Evolutionary conservation across 768 basidiomycete genomes (phyloP).

Genomic region (Roridomyces roridus): DNA sequence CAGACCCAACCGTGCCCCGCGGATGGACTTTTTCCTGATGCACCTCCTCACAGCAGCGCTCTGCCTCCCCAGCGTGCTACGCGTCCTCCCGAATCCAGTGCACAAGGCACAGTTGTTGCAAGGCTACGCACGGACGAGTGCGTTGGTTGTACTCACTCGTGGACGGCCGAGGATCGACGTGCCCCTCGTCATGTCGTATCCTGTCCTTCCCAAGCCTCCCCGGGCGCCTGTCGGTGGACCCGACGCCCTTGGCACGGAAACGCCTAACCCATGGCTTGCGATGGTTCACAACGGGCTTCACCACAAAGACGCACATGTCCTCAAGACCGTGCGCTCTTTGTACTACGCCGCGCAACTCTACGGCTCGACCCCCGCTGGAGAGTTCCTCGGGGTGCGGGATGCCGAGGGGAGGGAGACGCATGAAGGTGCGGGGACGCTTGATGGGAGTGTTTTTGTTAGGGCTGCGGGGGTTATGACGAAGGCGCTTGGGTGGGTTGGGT

Average conservation of each 20-base stretch:
- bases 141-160: conserved; percentile 39
- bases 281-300: conserved; percentile 39
- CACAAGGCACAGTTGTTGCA: conserved; percentile 41
- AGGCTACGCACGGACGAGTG: conserved; percentile 35
- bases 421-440: conserved; percentile 37
- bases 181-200: conserved; percentile 43
- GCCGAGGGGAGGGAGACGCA: conserved; percentile 37
- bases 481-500: conserved; percentile 47
- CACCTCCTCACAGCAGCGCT: conserved; percentile 47
- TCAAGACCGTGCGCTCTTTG: conserved; percentile 42
- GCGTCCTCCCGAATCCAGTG: conserved; percentile 22
- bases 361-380: conserved; percentile 32
- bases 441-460: conserved; percentile 49
- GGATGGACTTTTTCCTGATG: conserved; percentile 50
- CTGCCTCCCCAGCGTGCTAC: conserved; percentile 44
- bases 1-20: conserved; percentile 39
- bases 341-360: conserved; percentile 42
- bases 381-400: conserved; percentile 38
- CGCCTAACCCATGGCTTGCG: conserved; percentile 45
- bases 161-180: conserved; percentile 48
- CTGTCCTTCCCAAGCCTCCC: conserved; percentile 38
- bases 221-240: background rate
- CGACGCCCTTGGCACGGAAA: conserved; percentile 29
- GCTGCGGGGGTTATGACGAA: conserved; percentile 52
- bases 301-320: conserved; percentile 47